Percentiles rank a stretch among this genome's conserved stretches.
Evolutionary conservation across 2,329 filamentous ascomycete species (phyloP).

Genomic region (Aspergillus clavatus): DNA sequence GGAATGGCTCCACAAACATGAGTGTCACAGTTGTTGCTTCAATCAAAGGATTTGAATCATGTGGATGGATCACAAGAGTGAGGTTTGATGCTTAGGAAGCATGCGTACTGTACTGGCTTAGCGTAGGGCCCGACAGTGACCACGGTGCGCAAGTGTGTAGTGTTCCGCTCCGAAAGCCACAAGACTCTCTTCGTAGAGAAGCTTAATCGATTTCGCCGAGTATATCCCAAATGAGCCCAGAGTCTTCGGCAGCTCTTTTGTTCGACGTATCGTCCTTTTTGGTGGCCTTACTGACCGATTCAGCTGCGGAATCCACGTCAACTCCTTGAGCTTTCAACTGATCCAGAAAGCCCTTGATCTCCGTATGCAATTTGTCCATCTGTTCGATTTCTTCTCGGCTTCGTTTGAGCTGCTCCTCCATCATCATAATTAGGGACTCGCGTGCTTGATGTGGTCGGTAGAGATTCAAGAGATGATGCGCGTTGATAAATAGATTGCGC

Average conservation of each 20-base stretch:
- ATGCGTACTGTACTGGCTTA: too few relatives aligned
- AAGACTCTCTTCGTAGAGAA: too few relatives aligned
- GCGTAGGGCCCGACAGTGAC: too few relatives aligned
- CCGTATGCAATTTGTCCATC: constrained; percentile 67
- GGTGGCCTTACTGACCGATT: constrained; percentile 4
- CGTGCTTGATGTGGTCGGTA: constrained; percentile 90
- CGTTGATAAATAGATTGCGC: constrained; percentile 78
- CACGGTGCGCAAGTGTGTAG: too few relatives aligned
- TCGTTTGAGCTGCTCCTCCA: constrained; percentile 76
- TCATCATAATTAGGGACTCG: constrained; percentile 78
- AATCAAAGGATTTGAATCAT: too few relatives aligned
- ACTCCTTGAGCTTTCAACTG: constrained; percentile 30
- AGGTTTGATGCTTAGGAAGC: too few relatives aligned
- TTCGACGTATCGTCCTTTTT: constrained; percentile 9
- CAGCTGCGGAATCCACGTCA: constrained; percentile 14
- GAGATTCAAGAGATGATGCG: constrained; percentile 89
- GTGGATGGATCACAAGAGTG: too few relatives aligned
- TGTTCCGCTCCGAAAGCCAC: too few relatives aligned
- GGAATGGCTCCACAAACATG: too few relatives aligned
- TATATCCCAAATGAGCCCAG: constrained; percentile 37
- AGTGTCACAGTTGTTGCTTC: too few relatives aligned
- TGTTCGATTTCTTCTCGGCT: constrained; percentile 72
- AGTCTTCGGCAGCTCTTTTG: constrained; percentile 24
- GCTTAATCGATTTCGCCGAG: constrained; percentile 31
- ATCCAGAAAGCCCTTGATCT: constrained; percentile 48